Conservation (phyloP, 441 rosid species). For the Sinapis alba region DNA sequence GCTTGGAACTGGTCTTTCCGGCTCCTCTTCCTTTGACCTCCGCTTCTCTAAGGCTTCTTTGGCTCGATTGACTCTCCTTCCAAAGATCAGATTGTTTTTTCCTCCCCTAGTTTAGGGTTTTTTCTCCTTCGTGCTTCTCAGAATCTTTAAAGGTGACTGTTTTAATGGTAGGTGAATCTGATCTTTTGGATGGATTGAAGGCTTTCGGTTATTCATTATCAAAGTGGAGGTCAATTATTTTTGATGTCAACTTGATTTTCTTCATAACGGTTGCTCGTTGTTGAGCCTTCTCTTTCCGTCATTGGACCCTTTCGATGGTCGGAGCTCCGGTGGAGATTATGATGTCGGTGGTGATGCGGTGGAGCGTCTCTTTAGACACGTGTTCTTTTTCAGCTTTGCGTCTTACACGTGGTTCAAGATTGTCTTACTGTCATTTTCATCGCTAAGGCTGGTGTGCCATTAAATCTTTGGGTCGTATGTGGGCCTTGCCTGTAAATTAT, state of each 20-base stretch:
- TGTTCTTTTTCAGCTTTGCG: neutral
- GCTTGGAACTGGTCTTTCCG: neutral
- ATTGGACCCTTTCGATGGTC: neutral
- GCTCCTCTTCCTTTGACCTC: neutral
- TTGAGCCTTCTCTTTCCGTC: neutral
- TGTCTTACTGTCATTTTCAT: neutral
- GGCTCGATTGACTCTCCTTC: neutral
- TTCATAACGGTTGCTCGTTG: neutral
- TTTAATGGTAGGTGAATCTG: neutral
- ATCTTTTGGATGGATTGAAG: neutral
- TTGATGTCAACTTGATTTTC: neutral
- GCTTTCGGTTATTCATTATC: neutral
- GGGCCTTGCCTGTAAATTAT: too few relatives aligned
- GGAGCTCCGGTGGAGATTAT: too few relatives aligned
- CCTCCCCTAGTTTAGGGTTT: neutral
- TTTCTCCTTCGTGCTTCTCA: neutral
- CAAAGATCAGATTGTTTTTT: neutral
- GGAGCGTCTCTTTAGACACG: neutral
- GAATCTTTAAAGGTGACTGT: neutral
- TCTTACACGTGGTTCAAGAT: neutral
- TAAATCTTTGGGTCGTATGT: neutral
- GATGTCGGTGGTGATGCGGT: neutral
- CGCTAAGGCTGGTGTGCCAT: neutral
- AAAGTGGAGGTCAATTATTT: neutral
- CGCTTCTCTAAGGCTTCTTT: neutral